Conservation (phyloP, 345 rosid species). For the Firmiana major region DNA sequence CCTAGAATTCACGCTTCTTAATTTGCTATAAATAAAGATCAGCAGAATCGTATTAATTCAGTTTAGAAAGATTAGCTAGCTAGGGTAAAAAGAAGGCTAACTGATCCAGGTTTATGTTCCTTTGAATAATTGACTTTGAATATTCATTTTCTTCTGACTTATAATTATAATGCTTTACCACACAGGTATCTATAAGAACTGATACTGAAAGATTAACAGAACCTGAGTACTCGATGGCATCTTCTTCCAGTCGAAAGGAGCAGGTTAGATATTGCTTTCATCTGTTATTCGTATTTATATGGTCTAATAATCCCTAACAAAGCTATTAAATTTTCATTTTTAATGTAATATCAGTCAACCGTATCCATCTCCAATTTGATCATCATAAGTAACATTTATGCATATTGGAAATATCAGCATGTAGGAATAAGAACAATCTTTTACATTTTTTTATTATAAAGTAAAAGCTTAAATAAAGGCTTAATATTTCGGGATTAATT, state of each 20-base stretch:
- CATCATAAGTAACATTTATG: neutral
- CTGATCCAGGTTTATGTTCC: neutral
- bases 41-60: neutral
- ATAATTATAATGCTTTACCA: neutral
- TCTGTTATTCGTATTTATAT: neutral
- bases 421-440: no score
- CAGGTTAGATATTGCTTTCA: neutral
- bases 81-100: neutral
- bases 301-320: neutral
- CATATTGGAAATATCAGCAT: neutral
- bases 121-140: no score
- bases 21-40: neutral
- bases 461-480: neutral
- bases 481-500: neutral
- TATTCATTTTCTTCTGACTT: neutral
- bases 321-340: neutral
- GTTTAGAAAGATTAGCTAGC: neutral
- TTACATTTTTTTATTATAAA: no score
- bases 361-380: neutral
- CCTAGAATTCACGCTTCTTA: neutral
- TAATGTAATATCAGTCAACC: neutral
- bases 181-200: neutral
- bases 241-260: conserved; percentile 12
- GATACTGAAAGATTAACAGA: conserved; percentile 4
- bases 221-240: conserved; percentile 6